These are phyloP conservation scores for Debaryomyces sp. DNA, from an alignment of 1,139 yeast species.

Conservation along the genomic window DNA sequence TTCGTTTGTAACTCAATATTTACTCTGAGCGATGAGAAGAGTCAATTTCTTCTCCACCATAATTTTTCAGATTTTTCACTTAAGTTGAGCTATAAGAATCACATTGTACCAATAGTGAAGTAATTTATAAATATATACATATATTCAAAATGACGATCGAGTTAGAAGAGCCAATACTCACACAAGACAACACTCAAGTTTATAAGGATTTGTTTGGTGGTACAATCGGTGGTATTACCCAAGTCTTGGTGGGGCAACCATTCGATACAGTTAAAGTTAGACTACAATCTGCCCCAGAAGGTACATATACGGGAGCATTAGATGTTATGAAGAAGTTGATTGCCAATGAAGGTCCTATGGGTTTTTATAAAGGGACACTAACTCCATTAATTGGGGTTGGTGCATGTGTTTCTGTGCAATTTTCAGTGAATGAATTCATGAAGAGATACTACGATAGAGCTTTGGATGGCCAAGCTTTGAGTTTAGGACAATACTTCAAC, in stretches of 20 bases:
- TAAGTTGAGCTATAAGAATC: background rate
- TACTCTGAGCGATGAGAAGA: background rate
- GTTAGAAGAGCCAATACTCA: conserved; percentile 49
- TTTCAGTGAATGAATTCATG: conserved; percentile 91
- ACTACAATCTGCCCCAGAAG: conserved; percentile 81
- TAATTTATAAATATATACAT: background rate
- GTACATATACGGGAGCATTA: conserved; percentile 70
- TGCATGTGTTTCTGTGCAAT: conserved; percentile 82
- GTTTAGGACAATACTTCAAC: conserved; percentile 63
- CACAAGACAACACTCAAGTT: conserved; percentile 54
- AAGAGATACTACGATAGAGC: conserved; percentile 64
- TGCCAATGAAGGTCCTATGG: conserved; percentile 73
- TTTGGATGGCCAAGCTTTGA: conserved; percentile 43
- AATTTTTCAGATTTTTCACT: background rate
- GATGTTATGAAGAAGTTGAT: conserved; percentile 75
- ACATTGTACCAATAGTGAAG: background rate
- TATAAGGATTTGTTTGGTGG: conserved; percentile 85
- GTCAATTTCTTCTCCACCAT: background rate
- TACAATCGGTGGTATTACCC: conserved; percentile 92
- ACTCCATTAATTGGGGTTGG: conserved; percentile 91
- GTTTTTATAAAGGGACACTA: conserved; percentile 87
- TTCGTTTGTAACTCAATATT: background rate
- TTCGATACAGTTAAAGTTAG: conserved; percentile 94
- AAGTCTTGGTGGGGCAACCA: conserved; percentile 94
- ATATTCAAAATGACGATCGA: conserved; percentile 38